A percentile compares a stretch with the other conserved stretches of the same genome.
phyloP scores from a whole-genome alignment of 2,329 filamentous ascomycete genomes.

The Orbilia blumenaviensis region DNA sequence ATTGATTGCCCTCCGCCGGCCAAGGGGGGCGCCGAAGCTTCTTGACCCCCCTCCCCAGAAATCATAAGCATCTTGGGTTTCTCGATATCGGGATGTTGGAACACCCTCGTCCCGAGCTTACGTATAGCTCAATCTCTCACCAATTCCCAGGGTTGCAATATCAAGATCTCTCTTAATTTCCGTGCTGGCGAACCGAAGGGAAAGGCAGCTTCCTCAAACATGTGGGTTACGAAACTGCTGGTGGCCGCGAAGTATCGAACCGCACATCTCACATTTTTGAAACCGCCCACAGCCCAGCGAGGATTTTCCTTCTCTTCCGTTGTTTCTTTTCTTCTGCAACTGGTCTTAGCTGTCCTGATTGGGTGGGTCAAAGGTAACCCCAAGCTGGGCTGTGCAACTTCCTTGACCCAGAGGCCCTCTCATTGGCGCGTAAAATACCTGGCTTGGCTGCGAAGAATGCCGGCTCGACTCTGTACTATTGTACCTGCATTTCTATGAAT shows the following conservation, averaged over 20 bases:
- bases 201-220: slow-evolving; percentile 26
- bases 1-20: slow-evolving; percentile 15
- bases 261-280: slow-evolving; percentile 42
- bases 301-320: slow-evolving; percentile 1
- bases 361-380: slow-evolving; percentile 47
- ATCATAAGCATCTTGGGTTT: slow-evolving; percentile 29
- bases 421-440: slow-evolving; percentile 46
- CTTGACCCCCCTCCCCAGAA: slow-evolving; percentile 29
- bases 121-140: slow-evolving; percentile 24
- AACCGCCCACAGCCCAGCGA: slow-evolving; percentile 33
- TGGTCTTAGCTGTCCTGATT: slow-evolving; percentile 44
- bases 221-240: slow-evolving; percentile 35
- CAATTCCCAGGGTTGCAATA: neutral
- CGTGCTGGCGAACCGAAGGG: slow-evolving; percentile 20
- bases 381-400: slow-evolving; percentile 51
- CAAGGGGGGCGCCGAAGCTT: slow-evolving; percentile 32
- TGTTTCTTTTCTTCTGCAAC: slow-evolving; percentile 24
- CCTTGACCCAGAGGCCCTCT: slow-evolving; percentile 26
- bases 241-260: slow-evolving; percentile 37
- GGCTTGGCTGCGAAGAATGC: slow-evolving; percentile 48
- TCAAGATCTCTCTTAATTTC: slow-evolving; percentile 47
- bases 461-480: neutral
- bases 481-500: slow-evolving; percentile 51
- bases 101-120: slow-evolving; percentile 40
- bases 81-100: slow-evolving; percentile 13